A percentile compares a stretch with the other conserved stretches of the same genome.
Evolutionary conservation across 805 yeast species (phyloP).

Genomic region (Maudiozyma turicensis): DNA sequence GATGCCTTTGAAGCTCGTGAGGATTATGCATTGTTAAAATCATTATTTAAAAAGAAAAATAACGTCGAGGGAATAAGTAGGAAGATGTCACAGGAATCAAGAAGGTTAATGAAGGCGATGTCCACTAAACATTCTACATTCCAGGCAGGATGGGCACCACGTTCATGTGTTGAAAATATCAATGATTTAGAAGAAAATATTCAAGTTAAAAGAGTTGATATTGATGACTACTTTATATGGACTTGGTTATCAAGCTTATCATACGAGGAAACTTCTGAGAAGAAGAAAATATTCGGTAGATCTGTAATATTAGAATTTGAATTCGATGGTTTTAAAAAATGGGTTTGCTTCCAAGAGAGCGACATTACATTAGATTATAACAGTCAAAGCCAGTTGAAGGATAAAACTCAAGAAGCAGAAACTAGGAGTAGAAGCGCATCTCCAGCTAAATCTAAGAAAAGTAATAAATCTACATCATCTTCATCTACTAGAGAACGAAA

Average conservation of each 20-base stretch:
- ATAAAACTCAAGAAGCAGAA: not conserved
- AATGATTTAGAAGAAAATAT: slow-evolving; percentile 24
- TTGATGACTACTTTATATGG: slow-evolving; percentile 88
- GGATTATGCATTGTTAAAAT: slow-evolving; percentile 65
- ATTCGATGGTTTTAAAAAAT: slow-evolving; percentile 62
- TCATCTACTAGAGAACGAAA: not conserved
- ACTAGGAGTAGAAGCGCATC: slow-evolving; percentile 1
- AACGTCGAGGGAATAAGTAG: slow-evolving; percentile 43
- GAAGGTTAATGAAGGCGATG: slow-evolving; percentile 40
- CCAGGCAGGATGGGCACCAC: slow-evolving; percentile 34
- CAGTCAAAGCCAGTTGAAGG: slow-evolving; percentile 7
- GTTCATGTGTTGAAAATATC: slow-evolving; percentile 18
- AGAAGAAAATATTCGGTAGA: slow-evolving; percentile 67
- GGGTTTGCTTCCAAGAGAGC: slow-evolving; percentile 69
- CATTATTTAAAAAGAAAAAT: slow-evolving; percentile 53
- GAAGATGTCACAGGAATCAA: slow-evolving; percentile 65
- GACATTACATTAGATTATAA: slow-evolving; percentile 30
- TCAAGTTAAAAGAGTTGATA: slow-evolving; percentile 48
- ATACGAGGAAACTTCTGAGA: slow-evolving; percentile 56
- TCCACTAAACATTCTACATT: slow-evolving; percentile 32
- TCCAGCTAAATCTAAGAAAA: not conserved
- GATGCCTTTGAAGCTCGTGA: slow-evolving; percentile 64
- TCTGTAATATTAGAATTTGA: slow-evolving; percentile 76
- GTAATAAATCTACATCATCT: not conserved
- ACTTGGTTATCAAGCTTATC: slow-evolving; percentile 77